Base-by-base conservation (phyloP, 2,329 filamentous ascomycete species). In the Trichophyton rubrum region DNA sequence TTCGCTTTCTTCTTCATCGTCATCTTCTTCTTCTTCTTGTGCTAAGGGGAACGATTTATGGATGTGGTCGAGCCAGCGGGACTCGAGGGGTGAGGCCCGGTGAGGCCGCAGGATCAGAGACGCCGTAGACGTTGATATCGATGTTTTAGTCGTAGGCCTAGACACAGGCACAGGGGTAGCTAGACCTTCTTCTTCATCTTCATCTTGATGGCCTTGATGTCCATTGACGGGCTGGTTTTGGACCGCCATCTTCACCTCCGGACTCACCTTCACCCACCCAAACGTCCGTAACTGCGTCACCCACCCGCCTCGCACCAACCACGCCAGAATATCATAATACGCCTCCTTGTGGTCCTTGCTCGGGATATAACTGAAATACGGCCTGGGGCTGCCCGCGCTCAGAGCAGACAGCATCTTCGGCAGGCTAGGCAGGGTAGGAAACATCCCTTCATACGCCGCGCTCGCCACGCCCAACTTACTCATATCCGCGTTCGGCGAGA, bases 241-340 rank as follows among this genome's bases (percentile, higher is more conserved):
- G 2, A 95, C 90, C 65, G 89, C 86, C 68, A 88, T 86, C 67
- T 93, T 85, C 64, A 95, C 88, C 69, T 92, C 86, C 1, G 88
- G 85, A 74, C 86, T 86, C 47, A 93, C 88, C 57, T 92, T 83
- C 49, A 97, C 84, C 79, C 93, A 95, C 11, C 87, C 89, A 72
- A 95, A 96, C 0, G 90, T 93, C 64, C 90, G 88, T 4, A 99
- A 80, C 71, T 96, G 91, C 0, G 89, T 95, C 0, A 96, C 91
- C 88, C 93, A 96, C 13, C 90, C 90, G 55, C 90, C 88, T 45
- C 91, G 85, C 77, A 97, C 85, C 7, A 99, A 81, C 90, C 92
- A 99, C 22, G 90, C 90, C 27, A 99, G 78, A 73, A 97, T 95
- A 38, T 89, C 83, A 73, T 97, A 86, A 72, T 96, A 99, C 1